Evolutionary conservation across 768 basidiomycete species (phyloP).

Genomic region (Tephrocybe sp.): DNA sequence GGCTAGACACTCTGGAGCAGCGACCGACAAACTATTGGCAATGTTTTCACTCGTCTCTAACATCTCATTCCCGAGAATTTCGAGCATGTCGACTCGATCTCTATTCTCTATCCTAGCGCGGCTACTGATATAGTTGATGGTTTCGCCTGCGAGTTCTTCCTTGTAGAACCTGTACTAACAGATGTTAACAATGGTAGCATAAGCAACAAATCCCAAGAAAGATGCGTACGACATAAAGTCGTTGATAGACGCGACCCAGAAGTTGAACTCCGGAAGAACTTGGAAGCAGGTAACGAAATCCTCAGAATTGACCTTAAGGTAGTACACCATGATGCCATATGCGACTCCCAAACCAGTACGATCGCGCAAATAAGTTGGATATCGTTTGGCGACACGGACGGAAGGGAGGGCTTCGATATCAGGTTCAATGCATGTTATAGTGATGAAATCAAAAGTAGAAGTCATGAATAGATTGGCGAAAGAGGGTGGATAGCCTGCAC

Average conservation of each 20-base stretch:
- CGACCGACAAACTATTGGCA: neutral
- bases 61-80: constrained; percentile 13
- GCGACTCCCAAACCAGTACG: constrained; percentile 12
- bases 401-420: constrained; percentile 1
- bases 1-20: constrained; percentile 3
- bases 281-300: constrained; percentile 15
- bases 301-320: constrained; percentile 5
- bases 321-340: constrained; percentile 12
- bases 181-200: neutral
- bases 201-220: neutral
- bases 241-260: constrained; percentile 10
- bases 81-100: constrained; percentile 5
- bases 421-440: constrained; percentile 1
- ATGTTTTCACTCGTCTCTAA: constrained; percentile 6
- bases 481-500: constrained; percentile 5
- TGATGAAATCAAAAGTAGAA: constrained; percentile 12
- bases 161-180: constrained; percentile 17
- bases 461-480: constrained; percentile 8
- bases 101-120: constrained; percentile 8
- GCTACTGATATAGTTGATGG: constrained; percentile 12
- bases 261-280: constrained; percentile 11
- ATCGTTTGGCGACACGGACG: neutral
- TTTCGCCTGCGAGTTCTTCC: constrained; percentile 19
- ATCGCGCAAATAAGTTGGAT: neutral
- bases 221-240: constrained; percentile 13